These are phyloP conservation scores for Phanerodontia chrysosporium DNA, from an alignment of 768 basidiomycete genomes.

Conservation along the genomic window DNA sequence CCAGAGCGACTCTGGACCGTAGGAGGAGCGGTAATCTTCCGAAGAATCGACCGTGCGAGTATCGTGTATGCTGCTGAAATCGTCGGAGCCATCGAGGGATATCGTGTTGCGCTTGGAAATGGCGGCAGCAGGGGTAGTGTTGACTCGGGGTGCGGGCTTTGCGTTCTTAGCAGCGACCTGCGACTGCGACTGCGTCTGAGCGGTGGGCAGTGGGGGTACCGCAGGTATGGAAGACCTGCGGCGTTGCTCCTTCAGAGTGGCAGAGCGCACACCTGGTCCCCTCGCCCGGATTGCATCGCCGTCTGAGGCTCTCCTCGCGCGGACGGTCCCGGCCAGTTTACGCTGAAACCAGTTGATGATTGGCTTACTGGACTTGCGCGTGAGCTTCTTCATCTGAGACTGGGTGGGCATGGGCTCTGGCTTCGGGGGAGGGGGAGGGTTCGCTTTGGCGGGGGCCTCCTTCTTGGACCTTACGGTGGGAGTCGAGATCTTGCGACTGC, in stretches of 20 bases:
- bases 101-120: slow-evolving; percentile 36
- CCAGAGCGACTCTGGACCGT: slow-evolving; percentile 73
- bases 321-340: slow-evolving; percentile 71
- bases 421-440: slow-evolving; percentile 7
- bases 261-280: slow-evolving; percentile 12
- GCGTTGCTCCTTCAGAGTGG: slow-evolving; percentile 21
- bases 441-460: slow-evolving; percentile 5
- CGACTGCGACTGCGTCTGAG: too few relatives aligned
- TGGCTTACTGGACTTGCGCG: slow-evolving; percentile 74
- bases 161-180: slow-evolving; percentile 19
- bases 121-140: slow-evolving; percentile 13
- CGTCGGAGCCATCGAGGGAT: slow-evolving; percentile 59
- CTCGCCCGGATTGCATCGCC: slow-evolving; percentile 15
- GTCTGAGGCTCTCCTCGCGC: slow-evolving; percentile 46
- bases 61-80: slow-evolving; percentile 30
- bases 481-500: slow-evolving; percentile 7
- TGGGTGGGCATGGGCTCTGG: neutral
- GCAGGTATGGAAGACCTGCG: slow-evolving; percentile 23
- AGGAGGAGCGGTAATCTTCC: slow-evolving; percentile 51
- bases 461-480: slow-evolving; percentile 23
- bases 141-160: slow-evolving; percentile 15
- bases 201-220: slow-evolving; percentile 8
- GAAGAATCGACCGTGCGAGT: slow-evolving; percentile 40
- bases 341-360: slow-evolving; percentile 90
- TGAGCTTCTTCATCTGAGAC: slow-evolving; percentile 54